Evolutionary conservation across 179 eudicot genomes (phyloP).

Genomic region (Pouteria campechiana): DNA sequence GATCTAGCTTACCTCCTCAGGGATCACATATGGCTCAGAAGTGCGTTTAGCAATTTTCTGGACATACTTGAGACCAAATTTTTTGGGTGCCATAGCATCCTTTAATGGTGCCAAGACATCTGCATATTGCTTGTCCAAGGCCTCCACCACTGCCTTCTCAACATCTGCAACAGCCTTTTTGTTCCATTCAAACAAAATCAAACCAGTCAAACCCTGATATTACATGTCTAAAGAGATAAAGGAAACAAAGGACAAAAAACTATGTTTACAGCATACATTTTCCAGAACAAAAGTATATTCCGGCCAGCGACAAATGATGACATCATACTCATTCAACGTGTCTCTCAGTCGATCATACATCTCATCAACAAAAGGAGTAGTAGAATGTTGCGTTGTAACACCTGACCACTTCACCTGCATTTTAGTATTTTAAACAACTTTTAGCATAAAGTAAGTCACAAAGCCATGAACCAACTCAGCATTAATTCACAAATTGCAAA

Average conservation of each 20-base stretch:
- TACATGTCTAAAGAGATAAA: neutral
- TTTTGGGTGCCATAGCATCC: conserved; percentile 50
- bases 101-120: conserved; percentile 65
- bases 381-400: conserved; percentile 64
- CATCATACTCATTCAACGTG: conserved; percentile 70
- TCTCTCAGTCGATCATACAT: conserved; percentile 80
- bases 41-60: conserved; percentile 70
- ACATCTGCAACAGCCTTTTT: conserved; percentile 67
- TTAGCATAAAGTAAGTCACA: neutral
- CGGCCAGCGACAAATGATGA: conserved; percentile 97
- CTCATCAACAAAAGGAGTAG: conserved; percentile 90
- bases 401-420: conserved; percentile 88
- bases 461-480: neutral
- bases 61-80: conserved; percentile 66
- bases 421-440: neutral
- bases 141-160: conserved; percentile 64
- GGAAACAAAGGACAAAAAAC: neutral
- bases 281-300: conserved; percentile 82
- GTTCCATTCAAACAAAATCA: neutral
- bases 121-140: conserved; percentile 65
- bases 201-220: neutral
- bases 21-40: conserved; percentile 40
- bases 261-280: conserved; percentile 37
- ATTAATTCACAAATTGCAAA: no score
- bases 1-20: conserved; percentile 41